Percentiles rank a stretch among this genome's conserved stretches.
These are phyloP conservation scores for Psilocybe azurescens DNA, from an alignment of 768 basidiomycete genomes.

Conservation along the genomic window DNA sequence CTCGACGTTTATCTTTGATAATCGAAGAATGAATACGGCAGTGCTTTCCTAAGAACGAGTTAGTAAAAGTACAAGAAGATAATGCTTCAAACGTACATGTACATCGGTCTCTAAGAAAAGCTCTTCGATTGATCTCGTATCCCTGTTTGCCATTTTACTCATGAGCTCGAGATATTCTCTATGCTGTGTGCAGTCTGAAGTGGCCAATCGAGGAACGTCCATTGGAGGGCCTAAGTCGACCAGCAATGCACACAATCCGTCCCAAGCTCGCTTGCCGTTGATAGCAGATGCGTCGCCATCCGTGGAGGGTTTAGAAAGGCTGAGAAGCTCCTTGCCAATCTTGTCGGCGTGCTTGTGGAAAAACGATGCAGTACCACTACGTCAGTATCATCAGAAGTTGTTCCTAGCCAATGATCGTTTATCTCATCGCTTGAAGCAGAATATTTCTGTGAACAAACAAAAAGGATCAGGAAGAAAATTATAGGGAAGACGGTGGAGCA, in stretches of 20 bases:
- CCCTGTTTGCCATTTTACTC: constrained; percentile 62
- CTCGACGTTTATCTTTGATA: constrained; percentile 79
- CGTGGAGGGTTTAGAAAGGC: constrained; percentile 61
- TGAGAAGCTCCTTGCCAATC: constrained; percentile 85
- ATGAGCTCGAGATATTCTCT: constrained; percentile 72
- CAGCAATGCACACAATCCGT: constrained; percentile 75
- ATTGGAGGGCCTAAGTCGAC: constrained; percentile 79
- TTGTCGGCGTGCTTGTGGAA: constrained; percentile 87
- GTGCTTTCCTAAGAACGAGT: constrained; percentile 42
- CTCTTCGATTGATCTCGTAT: constrained; percentile 63
- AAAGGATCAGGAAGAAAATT: not conserved
- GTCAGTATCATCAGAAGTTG: constrained; percentile 85
- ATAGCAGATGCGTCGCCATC: constrained; percentile 62
- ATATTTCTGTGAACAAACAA: constrained; percentile 37
- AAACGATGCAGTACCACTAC: constrained; percentile 84
- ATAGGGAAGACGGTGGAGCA: constrained; percentile 22
- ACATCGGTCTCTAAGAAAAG: constrained; percentile 66
- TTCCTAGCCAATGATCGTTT: constrained; percentile 74
- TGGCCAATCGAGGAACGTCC: constrained; percentile 68
- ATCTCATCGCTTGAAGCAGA: constrained; percentile 53
- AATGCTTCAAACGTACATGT: constrained; percentile 40
- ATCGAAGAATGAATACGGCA: constrained; percentile 65
- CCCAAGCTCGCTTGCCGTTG: constrained; percentile 84
- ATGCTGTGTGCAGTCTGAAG: constrained; percentile 53
- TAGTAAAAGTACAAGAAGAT: not conserved